A percentile compares a stretch with the other conserved stretches of the same genome.
phyloP scores from a whole-genome alignment of 2,329 filamentous ascomycete genomes.

The Aspergillus eucalypticola region DNA sequence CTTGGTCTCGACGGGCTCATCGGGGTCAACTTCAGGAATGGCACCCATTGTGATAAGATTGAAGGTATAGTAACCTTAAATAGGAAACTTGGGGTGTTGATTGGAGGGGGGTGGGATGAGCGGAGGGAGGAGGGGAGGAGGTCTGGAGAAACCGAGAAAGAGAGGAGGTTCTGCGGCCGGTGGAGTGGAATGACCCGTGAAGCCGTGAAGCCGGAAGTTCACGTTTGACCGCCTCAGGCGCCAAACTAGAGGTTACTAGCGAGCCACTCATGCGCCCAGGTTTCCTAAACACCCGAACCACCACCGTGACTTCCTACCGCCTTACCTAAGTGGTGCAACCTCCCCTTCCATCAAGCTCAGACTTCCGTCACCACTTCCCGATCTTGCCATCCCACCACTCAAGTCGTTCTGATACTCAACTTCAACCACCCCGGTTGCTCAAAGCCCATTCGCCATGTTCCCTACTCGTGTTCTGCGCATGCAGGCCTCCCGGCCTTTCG shows the following conservation, averaged over 20 bases:
- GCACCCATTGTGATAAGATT: slow-evolving; percentile 76
- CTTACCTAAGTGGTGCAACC: slow-evolving; percentile 21
- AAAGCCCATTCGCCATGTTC: slow-evolving; percentile 56
- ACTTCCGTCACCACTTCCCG: slow-evolving; percentile 27
- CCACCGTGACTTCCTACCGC: background rate
- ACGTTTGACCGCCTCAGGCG: slow-evolving; percentile 38
- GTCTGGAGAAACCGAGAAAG: slow-evolving; percentile 26
- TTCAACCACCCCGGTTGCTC: slow-evolving; percentile 21
- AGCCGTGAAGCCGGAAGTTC: slow-evolving; percentile 35
- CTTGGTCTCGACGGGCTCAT: slow-evolving; percentile 87
- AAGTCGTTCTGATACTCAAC: slow-evolving; percentile 7
- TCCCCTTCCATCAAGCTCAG: slow-evolving; percentile 19
- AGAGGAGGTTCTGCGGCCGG: slow-evolving; percentile 33
- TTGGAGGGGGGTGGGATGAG: slow-evolving; percentile 16
- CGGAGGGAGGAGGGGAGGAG: slow-evolving; percentile 19
- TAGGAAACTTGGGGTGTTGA: slow-evolving; percentile 17
- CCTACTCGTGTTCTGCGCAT: slow-evolving; percentile 66
- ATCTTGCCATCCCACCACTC: slow-evolving; percentile 13
- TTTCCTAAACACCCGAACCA: slow-evolving; percentile 40
- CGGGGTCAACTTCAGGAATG: slow-evolving; percentile 59
- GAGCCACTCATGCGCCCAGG: slow-evolving; percentile 37
- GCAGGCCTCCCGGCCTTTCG: slow-evolving; percentile 51
- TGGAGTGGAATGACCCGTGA: slow-evolving; percentile 34
- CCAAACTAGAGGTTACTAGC: slow-evolving; percentile 22
- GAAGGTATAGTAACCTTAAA: slow-evolving; percentile 20